Base-by-base conservation (phyloP, 352 stramenopile genomes). In the Globisporangium heterothallicum region DNA sequence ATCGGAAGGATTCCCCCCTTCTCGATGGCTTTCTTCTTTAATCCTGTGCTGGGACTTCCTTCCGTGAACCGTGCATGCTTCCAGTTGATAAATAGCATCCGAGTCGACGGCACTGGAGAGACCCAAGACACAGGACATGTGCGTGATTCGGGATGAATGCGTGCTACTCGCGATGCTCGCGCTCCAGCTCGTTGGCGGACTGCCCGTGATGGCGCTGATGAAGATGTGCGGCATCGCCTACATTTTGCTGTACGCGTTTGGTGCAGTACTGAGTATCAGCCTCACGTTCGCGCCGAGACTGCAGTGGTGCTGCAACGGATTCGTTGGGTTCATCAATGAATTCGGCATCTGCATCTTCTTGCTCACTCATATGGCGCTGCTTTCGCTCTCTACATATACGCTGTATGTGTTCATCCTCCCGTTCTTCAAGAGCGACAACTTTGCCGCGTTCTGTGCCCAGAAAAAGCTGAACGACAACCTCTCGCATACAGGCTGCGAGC, bases 161-260 rank as follows among this genome's bases (percentile, higher is more conserved):
- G 66, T 74, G 60, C 61, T 76, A 25, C 55, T 79, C 35, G 53
- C 35, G 25, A 65, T 79, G 66, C 61, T 79, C 24, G 35, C 64
- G 26, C 42, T 74, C 14, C 65, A 79, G 46, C 61, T 70, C 30
- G 49, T 74, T 18, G 60, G 59, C 22, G 69, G 69, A 0, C 56
- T 79, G 19, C 69, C 69, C 8, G 56, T 79, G 16, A 73, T 79
- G 60, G 69, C 69, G 56, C 58, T 79, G 27, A 79, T 74, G 69
- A 67, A 70, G 58, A 42, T 76, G 13, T 75, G 66, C 26, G 66
- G 69, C 27, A 55, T 69, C n/a, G 34, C 58, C 0, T 79, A 64
- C 38, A 60, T 58, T 19, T 44, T 70, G 44, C 29, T 79, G 13
- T 76, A 63, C 48, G 34, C 44, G 24, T 67, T 76, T 27, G 69